Evolutionary conservation across 805 yeast genomes (phyloP), one percentile per base, ranked within the genome.

Genomic region (Nakazawaea pomicola): DNA sequence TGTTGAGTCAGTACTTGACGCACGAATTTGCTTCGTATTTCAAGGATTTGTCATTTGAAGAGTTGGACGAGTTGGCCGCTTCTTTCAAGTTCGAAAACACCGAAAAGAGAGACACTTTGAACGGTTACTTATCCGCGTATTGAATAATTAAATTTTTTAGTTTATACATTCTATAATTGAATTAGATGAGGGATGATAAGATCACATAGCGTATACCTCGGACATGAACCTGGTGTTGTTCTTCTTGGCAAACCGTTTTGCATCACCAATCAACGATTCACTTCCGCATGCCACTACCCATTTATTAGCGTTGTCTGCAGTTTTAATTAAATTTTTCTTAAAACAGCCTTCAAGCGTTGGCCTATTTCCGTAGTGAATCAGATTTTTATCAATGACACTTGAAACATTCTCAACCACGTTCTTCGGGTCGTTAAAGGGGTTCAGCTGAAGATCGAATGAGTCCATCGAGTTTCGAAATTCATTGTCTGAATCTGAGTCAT

Each of bases 271-370:
- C 46, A 80, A 54, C 0, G 66, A 46, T 1, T 53, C 50, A 1
- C 82, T 82, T 1, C 87, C 87, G 59, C 86, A 79, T 1, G 79
- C 69, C 14, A 79, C 56, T 0, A 78, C 53, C 78, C 81, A 78
- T 40, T 65, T 68, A 41, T 69, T 62, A 15, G 61, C 65, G 17
- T 51, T 45, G 29, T 65, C 66, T 2, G 53, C 54, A 0, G 64
- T 57, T 6, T 51, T 49, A n/a, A 49, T 38, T 2, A 63, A 44
- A 10, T 57, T 48, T 6, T 48, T 48, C 6, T 56, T 51, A 19
- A 76, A 52, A 1, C 63, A 40, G 4, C 43, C 41, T 3, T 55
- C 49, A n/a, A 74, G 55, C 31, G 61, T 50, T 7, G 84, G 83
- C 47, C 80, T 58, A 12, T 58, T 60, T 29, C 67, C 68, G 41